Evolutionary conservation across 305 asterid genomes (phyloP).

Genomic region (Salvia sclarea): DNA sequence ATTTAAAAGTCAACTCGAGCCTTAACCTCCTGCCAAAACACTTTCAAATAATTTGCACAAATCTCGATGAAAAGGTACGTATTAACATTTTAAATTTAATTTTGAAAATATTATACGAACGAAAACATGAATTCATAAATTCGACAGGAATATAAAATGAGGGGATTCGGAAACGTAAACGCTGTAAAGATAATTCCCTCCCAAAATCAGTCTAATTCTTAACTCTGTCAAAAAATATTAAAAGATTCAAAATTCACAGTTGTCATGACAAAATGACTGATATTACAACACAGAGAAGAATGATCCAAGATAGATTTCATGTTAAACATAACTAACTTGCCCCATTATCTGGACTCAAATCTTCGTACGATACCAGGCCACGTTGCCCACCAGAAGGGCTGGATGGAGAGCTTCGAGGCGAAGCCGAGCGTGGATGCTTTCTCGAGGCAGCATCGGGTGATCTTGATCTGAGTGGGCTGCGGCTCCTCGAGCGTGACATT

Average conservation of each 20-base stretch:
- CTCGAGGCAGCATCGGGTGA: constrained; percentile 50
- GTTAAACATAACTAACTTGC: constrained; percentile 34
- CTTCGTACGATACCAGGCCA: constrained; percentile 81
- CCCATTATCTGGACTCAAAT: constrained; percentile 62
- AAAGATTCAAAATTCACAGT: background rate
- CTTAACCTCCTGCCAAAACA: too few relatives aligned
- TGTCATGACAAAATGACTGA: constrained; percentile 4
- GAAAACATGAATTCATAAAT: too few relatives aligned
- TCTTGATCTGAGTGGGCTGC: constrained; percentile 46
- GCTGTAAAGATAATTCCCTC: background rate
- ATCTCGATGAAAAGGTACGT: too few relatives aligned
- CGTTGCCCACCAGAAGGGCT: constrained; percentile 58
- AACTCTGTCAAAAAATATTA: background rate
- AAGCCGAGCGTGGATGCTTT: constrained; percentile 42
- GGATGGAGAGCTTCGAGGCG: constrained; percentile 50
- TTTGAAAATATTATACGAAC: too few relatives aligned
- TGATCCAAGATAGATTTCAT: background rate
- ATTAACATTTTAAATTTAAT: too few relatives aligned
- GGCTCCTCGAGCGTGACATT: constrained; percentile 59
- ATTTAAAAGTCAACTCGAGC: too few relatives aligned
- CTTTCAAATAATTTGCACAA: too few relatives aligned
- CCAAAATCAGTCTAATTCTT: background rate
- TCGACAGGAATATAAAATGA: background rate
- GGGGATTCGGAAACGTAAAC: background rate
- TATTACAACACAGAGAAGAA: constrained; percentile 32